These are phyloP conservation scores for Pleurotus ostreatus DNA, from an alignment of 768 basidiomycete genomes.

Conservation along the genomic window DNA sequence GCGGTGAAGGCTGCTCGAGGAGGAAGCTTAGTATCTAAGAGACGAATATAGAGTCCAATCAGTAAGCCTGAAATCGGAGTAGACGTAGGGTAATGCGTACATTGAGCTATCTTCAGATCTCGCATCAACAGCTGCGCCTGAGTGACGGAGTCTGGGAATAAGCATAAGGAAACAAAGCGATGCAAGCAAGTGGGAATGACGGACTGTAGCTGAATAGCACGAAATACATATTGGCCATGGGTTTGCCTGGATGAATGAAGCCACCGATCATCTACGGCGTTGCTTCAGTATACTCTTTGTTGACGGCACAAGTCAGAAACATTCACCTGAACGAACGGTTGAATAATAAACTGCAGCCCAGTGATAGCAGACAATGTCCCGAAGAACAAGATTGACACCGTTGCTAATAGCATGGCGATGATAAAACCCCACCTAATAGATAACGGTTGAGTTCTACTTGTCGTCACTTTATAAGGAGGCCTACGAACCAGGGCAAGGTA, in stretches of 20 bases:
- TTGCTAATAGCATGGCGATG: conserved; percentile 36
- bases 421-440: conserved; percentile 42
- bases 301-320: conserved; percentile 9
- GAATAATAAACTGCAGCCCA: conserved; percentile 40
- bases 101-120: conserved; percentile 48
- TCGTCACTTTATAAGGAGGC: background rate
- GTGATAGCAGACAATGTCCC: conserved; percentile 42
- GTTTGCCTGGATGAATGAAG: conserved; percentile 54
- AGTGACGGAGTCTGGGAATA: conserved; percentile 33
- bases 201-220: conserved; percentile 45
- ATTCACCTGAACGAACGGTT: conserved; percentile 47
- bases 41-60: background rate
- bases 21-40: conserved; percentile 41
- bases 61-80: background rate
- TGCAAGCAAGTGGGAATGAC: conserved; percentile 8
- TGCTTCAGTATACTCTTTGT: conserved; percentile 23
- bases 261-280: conserved; percentile 55
- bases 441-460: too few species aligned
- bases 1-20: conserved; percentile 48
- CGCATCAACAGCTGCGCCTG: conserved; percentile 39
- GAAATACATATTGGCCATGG: conserved; percentile 68
- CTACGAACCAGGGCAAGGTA: conserved; percentile 40
- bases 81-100: conserved; percentile 13
- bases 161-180: background rate
- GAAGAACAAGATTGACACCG: conserved; percentile 43